Evolutionary conservation across 176 grass and related monocot genomes (phyloP).

Genomic region (Avena eriantha): DNA sequence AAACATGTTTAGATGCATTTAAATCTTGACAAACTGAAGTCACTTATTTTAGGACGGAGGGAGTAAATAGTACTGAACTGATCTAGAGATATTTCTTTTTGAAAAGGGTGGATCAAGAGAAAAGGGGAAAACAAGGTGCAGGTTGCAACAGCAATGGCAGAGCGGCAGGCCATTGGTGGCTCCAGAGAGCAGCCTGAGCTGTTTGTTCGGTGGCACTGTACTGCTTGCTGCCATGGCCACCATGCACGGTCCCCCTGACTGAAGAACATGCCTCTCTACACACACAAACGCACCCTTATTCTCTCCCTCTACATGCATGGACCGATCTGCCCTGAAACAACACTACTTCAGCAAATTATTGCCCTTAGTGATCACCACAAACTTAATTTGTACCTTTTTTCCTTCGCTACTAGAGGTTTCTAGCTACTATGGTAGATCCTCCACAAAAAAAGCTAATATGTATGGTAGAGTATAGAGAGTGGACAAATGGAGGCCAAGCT

Average conservation of each 20-base stretch:
- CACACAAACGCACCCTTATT: background rate
- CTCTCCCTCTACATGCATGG: background rate
- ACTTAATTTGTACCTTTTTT: background rate
- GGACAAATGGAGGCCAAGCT: no score
- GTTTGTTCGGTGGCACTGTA: constrained; percentile 66
- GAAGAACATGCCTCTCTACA: constrained; percentile 13
- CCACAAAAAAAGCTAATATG: background rate
- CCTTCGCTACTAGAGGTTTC: background rate
- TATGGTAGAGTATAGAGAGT: background rate
- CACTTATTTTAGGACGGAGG: no score
- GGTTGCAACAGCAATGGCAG: constrained; percentile 8
- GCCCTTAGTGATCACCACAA: background rate
- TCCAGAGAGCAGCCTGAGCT: constrained; percentile 48
- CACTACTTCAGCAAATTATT: background rate
- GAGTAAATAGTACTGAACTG: background rate
- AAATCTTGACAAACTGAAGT: no score
- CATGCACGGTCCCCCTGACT: constrained; percentile 40
- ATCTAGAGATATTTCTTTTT: background rate
- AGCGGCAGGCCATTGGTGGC: constrained; percentile 29
- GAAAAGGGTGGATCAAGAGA: background rate
- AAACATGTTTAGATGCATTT: no score
- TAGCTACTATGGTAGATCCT: background rate
- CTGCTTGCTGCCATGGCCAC: constrained; percentile 48
- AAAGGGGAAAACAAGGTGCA: background rate
- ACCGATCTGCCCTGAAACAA: constrained; percentile 1